Percentiles rank a stretch among this genome's conserved stretches.
Conservation (phyloP, 306 rosid genomes). For the Corylus americana region DNA sequence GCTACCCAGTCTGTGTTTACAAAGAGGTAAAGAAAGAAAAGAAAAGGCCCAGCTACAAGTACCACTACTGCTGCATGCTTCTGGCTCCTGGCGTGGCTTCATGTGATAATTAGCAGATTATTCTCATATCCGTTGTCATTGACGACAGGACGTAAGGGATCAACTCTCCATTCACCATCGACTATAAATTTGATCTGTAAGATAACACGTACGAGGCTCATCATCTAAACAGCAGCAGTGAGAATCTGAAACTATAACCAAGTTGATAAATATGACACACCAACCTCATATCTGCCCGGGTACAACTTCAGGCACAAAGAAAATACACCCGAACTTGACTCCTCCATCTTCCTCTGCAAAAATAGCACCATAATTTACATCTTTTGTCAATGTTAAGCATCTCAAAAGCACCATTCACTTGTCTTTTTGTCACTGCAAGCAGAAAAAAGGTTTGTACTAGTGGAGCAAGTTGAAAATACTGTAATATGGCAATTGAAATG, state of each 20-base stretch:
- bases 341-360: conserved; percentile 84
- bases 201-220: conserved; percentile 2
- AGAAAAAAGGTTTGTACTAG: not conserved
- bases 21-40: conserved; percentile 3
- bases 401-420: not conserved
- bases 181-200: conserved; percentile 89
- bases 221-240: not conserved
- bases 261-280: conserved; percentile 24
- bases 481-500: not conserved
- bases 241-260: not conserved
- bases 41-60: conserved; percentile 24
- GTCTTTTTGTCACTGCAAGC: not conserved
- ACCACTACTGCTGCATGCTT: not conserved
- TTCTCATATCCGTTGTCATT: conserved; percentile 54
- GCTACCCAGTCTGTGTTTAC: conserved; percentile 26
- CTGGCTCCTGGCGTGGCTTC: conserved; percentile 35
- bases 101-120: conserved; percentile 60
- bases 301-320: conserved; percentile 66
- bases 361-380: conserved; percentile 27
- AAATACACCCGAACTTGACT: conserved; percentile 64
- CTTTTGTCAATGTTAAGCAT: not conserved
- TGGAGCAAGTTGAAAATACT: not conserved
- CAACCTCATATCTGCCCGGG: conserved; percentile 90
- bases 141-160: conserved; percentile 77
- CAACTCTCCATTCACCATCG: conserved; percentile 88